A percentile compares a stretch with the other conserved stretches of the same genome.
Conservation (phyloP, 177 flowering plant species). For the Tripterygium wilfordii region DNA sequence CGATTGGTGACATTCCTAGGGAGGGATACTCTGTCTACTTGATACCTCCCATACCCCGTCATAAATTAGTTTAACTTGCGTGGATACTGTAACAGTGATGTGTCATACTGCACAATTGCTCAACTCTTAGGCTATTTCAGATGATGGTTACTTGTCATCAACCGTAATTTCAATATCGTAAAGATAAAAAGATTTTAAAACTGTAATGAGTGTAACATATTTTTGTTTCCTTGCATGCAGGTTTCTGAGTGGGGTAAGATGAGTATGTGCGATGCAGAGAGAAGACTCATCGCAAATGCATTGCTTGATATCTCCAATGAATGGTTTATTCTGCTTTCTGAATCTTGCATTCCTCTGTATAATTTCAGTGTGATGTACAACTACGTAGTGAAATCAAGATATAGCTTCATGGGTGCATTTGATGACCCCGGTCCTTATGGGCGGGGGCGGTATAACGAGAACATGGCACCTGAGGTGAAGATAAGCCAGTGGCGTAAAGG, state of each 20-base stretch:
- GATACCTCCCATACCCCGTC: no score
- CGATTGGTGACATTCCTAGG: no score
- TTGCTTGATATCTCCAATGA: conserved; percentile 53
- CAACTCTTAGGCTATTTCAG: no score
- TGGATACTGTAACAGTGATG: no score
- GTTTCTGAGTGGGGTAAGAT: conserved; percentile 51
- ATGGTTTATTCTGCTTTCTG: conserved; percentile 45
- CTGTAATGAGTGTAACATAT: not conserved
- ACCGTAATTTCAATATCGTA: no score
- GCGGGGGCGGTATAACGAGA: conserved; percentile 40
- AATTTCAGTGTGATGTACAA: conserved; percentile 35
- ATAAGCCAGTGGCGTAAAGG: conserved; percentile 53
- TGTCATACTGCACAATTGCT: no score
- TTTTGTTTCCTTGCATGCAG: conserved; percentile 15
- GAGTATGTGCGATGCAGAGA: conserved; percentile 63
- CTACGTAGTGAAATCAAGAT: conserved; percentile 27
- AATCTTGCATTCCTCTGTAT: conserved; percentile 53
- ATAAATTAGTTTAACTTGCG: no score
- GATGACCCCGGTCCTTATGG: conserved; percentile 54
- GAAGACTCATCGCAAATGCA: conserved; percentile 51
- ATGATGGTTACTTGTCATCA: no score
- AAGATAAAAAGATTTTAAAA: no score
- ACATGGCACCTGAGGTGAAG: conserved; percentile 44
- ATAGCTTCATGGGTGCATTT: conserved; percentile 46
- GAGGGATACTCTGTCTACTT: no score